phyloP scores from a whole-genome alignment of 495 filamentous ascomycete species.

The Penicillium cinerascens region DNA sequence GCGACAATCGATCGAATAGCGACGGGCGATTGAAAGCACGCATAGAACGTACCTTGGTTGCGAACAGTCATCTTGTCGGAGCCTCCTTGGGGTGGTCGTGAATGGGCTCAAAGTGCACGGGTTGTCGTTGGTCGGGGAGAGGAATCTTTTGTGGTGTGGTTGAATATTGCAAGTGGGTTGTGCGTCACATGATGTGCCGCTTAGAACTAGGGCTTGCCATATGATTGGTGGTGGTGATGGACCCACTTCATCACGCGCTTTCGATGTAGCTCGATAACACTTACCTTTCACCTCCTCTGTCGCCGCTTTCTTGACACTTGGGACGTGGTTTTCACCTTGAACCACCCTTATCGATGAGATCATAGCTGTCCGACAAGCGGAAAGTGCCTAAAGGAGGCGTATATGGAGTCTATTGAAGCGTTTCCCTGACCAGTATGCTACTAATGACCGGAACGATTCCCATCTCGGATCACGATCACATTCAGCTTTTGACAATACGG shows the following conservation, averaged over 20 bases:
- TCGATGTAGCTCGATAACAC: neutral
- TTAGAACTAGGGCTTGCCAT: conserved; percentile 15
- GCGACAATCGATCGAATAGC: conserved; percentile 1
- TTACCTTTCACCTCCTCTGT: no score
- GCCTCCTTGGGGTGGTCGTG: conserved; percentile 28
- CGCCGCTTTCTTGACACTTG: neutral
- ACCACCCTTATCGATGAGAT: no score
- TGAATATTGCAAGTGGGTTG: conserved; percentile 32
- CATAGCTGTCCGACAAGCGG: no score
- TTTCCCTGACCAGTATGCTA: no score
- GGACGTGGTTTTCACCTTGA: neutral
- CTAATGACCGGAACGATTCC: no score
- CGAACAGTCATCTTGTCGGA: conserved; percentile 39
- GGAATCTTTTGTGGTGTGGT: conserved; percentile 20
- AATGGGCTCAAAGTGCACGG: conserved; percentile 30
- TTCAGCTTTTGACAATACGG: no score
- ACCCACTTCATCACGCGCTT: neutral
- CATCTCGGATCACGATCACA: no score
- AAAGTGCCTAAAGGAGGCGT: no score
- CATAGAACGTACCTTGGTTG: conserved; percentile 36
- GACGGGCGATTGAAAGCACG: conserved; percentile 1
- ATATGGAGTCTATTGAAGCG: no score
- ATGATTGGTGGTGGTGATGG: conserved; percentile 22
- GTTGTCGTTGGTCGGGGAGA: conserved; percentile 38
- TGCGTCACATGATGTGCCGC: conserved; percentile 43